A percentile compares a stretch with the other conserved stretches of the same genome.
Conservation (phyloP, 2,329 filamentous ascomycete genomes). For the Clathrospora elynae region DNA sequence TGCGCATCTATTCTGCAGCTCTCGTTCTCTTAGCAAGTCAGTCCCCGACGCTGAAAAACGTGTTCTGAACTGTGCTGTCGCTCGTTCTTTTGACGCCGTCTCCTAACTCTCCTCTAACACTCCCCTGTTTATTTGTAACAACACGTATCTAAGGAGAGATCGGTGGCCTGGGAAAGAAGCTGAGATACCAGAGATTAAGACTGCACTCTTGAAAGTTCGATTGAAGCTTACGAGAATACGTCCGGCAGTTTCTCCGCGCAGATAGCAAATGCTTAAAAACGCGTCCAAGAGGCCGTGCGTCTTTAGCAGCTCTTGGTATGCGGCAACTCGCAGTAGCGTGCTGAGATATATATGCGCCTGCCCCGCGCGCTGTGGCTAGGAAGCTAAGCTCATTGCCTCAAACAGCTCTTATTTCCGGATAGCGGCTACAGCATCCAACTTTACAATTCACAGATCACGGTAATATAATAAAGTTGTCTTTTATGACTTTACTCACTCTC, state of each 20-base stretch:
- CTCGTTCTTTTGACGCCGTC: no score
- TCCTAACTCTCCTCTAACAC: constrained; percentile 9
- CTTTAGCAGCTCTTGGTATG: constrained; percentile 8
- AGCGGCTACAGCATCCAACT: no score
- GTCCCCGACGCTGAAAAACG: neutral
- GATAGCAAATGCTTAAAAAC: constrained; percentile 12
- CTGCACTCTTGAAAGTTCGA: constrained; percentile 9
- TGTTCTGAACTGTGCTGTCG: neutral
- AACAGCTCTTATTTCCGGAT: constrained; percentile 3
- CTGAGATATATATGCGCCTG: constrained; percentile 8
- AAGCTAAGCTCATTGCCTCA: neutral
- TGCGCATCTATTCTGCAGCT: constrained; percentile 3
- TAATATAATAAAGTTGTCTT: no score
- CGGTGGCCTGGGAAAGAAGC: constrained; percentile 9
- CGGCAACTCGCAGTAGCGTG: constrained; percentile 11
- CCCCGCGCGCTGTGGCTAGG: constrained; percentile 7
- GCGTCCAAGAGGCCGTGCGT: constrained; percentile 8
- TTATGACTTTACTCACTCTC: no score
- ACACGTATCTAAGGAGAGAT: constrained; percentile 1
- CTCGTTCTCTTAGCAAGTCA: neutral
- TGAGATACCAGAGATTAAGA: constrained; percentile 11
- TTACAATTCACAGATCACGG: no score
- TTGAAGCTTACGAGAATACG: constrained; percentile 9
- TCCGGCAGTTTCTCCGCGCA: constrained; percentile 16
- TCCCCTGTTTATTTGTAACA: constrained; percentile 11